Evolutionary conservation across 164 flowering plant genomes (phyloP).

Genomic region (Liriodendron chinense): DNA sequence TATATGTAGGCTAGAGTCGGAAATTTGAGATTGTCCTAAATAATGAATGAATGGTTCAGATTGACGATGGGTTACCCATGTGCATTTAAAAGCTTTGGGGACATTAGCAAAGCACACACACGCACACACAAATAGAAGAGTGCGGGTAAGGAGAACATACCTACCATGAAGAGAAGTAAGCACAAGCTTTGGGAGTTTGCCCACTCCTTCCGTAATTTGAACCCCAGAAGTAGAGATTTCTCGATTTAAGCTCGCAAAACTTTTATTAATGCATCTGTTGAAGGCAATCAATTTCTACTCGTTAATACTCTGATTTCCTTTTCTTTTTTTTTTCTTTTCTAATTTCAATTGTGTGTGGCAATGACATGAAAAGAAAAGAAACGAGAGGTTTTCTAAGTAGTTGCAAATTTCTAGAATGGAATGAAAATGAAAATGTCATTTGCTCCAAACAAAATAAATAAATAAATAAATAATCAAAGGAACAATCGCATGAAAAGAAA

Average conservation of each 20-base stretch:
- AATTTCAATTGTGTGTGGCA: too few relatives aligned
- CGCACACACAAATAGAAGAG: not conserved
- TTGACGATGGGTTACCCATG: too few relatives aligned
- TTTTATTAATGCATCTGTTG: not conserved
- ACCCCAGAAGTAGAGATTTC: constrained; percentile 42
- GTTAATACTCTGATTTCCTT: too few relatives aligned
- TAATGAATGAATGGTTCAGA: not conserved
- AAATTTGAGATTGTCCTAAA: not conserved
- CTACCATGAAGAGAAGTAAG: constrained; percentile 60
- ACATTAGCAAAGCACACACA: not conserved
- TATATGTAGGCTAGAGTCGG: not conserved
- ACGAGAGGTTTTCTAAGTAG: too few relatives aligned
- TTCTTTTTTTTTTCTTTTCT: too few relatives aligned
- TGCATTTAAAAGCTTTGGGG: too few relatives aligned
- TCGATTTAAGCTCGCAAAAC: constrained; percentile 45
- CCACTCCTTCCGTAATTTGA: constrained; percentile 57
- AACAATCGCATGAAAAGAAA: too few relatives aligned
- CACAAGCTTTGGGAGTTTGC: constrained; percentile 68
- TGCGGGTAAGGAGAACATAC: constrained; percentile 19
- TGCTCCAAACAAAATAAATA: not conserved
- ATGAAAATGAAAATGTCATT: not conserved
- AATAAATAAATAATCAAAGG: too few relatives aligned
- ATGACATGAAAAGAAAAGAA: too few relatives aligned
- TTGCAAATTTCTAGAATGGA: too few relatives aligned
- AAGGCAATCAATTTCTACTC: not conserved